Percentiles rank a stretch among this genome's conserved stretches.
Conservation (phyloP, 306 rosid species). For the Trichosanthes truncata region DNA sequence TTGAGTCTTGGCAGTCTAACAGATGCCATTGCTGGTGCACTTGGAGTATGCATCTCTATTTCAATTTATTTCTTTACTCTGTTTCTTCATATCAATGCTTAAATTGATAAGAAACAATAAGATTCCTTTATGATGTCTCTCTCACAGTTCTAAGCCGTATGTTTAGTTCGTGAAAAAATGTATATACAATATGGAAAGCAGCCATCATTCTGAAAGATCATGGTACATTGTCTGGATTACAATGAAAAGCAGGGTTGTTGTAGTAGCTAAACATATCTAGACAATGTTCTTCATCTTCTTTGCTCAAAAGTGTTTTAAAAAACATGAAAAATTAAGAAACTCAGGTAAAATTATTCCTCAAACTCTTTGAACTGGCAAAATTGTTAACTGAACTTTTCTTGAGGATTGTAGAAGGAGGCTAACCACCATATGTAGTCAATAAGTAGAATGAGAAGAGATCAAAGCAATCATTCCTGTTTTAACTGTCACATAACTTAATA, state of each 20-base stretch:
- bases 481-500: not conserved
- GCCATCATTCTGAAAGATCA: not conserved
- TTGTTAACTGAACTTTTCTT: not conserved
- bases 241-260: not conserved
- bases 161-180: not conserved
- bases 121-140: not conserved
- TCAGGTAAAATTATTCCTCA: not conserved
- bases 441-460: not conserved
- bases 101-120: not conserved
- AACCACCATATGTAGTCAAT: not conserved
- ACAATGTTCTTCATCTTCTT: not conserved
- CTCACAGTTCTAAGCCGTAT: not conserved
- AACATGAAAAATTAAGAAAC: not conserved
- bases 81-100: not conserved
- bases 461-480: not conserved
- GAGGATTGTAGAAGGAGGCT: not conserved
- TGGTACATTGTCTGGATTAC: not conserved
- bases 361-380: not conserved
- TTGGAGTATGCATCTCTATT: slow-evolving; percentile 65
- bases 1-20: slow-evolving; percentile 44
- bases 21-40: slow-evolving; percentile 41
- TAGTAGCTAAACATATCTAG: not conserved
- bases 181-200: not conserved
- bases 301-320: not conserved
- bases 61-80: not conserved